Evolutionary conservation across 768 basidiomycete species (phyloP).

Genomic region (Suillus placidus): DNA sequence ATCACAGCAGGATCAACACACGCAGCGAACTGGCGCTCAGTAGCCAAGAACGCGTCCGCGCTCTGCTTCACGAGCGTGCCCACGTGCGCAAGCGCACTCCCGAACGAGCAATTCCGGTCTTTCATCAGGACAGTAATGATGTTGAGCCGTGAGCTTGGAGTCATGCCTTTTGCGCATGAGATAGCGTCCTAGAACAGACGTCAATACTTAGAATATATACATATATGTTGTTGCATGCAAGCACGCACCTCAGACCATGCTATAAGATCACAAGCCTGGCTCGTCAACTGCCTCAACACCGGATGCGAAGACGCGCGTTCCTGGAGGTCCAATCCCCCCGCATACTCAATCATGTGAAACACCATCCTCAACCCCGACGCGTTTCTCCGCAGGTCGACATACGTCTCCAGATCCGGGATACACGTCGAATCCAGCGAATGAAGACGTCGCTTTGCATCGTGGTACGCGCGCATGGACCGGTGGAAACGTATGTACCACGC

Average conservation of each 20-base stretch:
- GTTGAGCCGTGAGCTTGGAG: slow-evolving; percentile 43
- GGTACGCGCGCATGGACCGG: slow-evolving; percentile 35
- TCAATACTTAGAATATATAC: background rate
- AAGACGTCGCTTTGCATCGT: slow-evolving; percentile 36
- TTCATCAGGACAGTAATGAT: slow-evolving; percentile 53
- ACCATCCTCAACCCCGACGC: slow-evolving; percentile 52
- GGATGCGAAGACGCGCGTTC: slow-evolving; percentile 30
- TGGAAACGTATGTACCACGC: slow-evolving; percentile 48
- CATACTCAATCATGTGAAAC: slow-evolving; percentile 55
- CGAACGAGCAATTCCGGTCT: slow-evolving; percentile 46
- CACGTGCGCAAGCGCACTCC: slow-evolving; percentile 42
- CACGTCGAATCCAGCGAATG: slow-evolving; percentile 20
- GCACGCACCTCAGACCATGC: slow-evolving; percentile 53
- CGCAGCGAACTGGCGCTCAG: slow-evolving; percentile 25
- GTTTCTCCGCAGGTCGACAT: slow-evolving; percentile 48
- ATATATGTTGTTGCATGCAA: background rate
- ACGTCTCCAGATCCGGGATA: slow-evolving; percentile 48
- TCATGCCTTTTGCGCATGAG: slow-evolving; percentile 51
- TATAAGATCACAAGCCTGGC: slow-evolving; percentile 51
- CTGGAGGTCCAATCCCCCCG: slow-evolving; percentile 47
- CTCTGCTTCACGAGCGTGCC: slow-evolving; percentile 32
- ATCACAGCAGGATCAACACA: slow-evolving; percentile 14
- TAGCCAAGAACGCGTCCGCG: slow-evolving; percentile 30
- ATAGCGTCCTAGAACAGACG: slow-evolving; percentile 52
- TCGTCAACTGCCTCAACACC: slow-evolving; percentile 37